A percentile compares a stretch with the other conserved stretches of the same genome.
phyloP scores from a whole-genome alignment of 345 rosid genomes.

The Gossypium sturtianum region DNA sequence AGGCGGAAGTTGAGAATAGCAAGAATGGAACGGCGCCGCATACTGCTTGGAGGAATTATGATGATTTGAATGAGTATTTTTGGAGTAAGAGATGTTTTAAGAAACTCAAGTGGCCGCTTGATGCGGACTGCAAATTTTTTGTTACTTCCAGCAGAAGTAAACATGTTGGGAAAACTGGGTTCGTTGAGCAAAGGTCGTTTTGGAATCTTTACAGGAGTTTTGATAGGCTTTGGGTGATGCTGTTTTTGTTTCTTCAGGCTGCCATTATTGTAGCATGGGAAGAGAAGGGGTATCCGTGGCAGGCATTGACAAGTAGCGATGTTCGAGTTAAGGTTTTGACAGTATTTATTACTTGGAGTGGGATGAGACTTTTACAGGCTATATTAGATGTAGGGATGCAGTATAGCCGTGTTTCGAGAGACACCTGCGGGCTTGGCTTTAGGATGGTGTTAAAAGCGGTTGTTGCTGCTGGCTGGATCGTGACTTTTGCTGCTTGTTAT shows the following conservation, averaged over 20 bases:
- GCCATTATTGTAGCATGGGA: slow-evolving; percentile 75
- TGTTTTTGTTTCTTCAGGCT: slow-evolving; percentile 70
- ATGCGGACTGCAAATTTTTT: slow-evolving; percentile 66
- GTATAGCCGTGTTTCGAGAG: slow-evolving; percentile 60
- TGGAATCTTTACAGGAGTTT: slow-evolving; percentile 84
- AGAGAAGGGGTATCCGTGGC: slow-evolving; percentile 54
- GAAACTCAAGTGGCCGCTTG: slow-evolving; percentile 87
- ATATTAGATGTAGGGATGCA: slow-evolving; percentile 70
- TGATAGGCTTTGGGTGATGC: slow-evolving; percentile 82
- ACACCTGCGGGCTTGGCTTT: slow-evolving; percentile 59
- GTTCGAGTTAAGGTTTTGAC: slow-evolving; percentile 72
- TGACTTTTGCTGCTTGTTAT: slow-evolving; percentile 61
- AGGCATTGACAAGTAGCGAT: slow-evolving; percentile 34
- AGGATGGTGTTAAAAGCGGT: slow-evolving; percentile 73
- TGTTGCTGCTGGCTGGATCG: slow-evolving; percentile 66
- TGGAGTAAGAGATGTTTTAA: slow-evolving; percentile 87
- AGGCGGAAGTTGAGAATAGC: slow-evolving; percentile 75
- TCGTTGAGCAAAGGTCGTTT: slow-evolving; percentile 92
- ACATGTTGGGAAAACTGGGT: slow-evolving; percentile 91
- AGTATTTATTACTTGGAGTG: slow-evolving; percentile 83
- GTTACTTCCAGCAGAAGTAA: slow-evolving; percentile 44
- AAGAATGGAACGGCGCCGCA: slow-evolving; percentile 94
- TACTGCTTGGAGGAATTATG: slow-evolving; percentile 87
- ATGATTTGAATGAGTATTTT: slow-evolving; percentile 90
- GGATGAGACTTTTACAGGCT: slow-evolving; percentile 72